Percentiles rank a stretch among this genome's conserved stretches.
These are phyloP conservation scores for Linum trigynum DNA, from an alignment of 345 rosid species.

Conservation along the genomic window DNA sequence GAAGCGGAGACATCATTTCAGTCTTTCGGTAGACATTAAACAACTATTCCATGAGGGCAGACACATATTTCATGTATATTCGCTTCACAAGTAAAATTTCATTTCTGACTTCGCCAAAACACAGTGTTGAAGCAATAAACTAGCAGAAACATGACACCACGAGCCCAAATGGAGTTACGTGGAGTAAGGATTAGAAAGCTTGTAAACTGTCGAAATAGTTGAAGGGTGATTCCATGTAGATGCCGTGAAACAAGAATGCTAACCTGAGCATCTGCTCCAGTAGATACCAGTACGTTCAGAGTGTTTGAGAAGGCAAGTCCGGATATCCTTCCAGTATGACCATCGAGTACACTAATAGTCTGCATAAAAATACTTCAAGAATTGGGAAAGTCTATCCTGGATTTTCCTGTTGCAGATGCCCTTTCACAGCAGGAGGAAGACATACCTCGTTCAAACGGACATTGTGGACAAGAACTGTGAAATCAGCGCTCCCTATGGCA, in stretches of 20 bases:
- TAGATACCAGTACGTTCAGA: constrained; percentile 31
- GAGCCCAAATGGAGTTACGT: too few species aligned
- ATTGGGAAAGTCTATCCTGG: background rate
- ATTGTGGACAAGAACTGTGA: constrained; percentile 27
- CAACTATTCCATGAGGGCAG: too few species aligned
- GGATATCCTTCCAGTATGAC: constrained; percentile 32
- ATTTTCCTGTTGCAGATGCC: background rate
- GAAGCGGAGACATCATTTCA: too few species aligned
- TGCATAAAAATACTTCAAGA: constrained; percentile 6
- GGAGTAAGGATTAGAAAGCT: background rate
- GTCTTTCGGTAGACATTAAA: too few species aligned
- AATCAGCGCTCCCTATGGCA: constrained; percentile 33
- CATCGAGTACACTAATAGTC: constrained; percentile 31
- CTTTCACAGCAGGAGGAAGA: background rate
- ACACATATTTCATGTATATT: too few species aligned
- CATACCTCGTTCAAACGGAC: constrained; percentile 25
- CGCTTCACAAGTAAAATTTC: too few species aligned
- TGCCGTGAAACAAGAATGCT: background rate
- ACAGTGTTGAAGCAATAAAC: background rate
- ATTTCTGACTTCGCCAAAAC: too few species aligned
- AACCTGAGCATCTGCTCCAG: constrained; percentile 45
- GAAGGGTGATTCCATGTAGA: too few species aligned
- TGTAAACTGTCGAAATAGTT: too few species aligned
- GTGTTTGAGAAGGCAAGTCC: constrained; percentile 34
- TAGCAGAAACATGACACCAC: background rate